phyloP scores from a whole-genome alignment of 176 grass and related monocot species.

The Eremochloa ophiuroides region DNA sequence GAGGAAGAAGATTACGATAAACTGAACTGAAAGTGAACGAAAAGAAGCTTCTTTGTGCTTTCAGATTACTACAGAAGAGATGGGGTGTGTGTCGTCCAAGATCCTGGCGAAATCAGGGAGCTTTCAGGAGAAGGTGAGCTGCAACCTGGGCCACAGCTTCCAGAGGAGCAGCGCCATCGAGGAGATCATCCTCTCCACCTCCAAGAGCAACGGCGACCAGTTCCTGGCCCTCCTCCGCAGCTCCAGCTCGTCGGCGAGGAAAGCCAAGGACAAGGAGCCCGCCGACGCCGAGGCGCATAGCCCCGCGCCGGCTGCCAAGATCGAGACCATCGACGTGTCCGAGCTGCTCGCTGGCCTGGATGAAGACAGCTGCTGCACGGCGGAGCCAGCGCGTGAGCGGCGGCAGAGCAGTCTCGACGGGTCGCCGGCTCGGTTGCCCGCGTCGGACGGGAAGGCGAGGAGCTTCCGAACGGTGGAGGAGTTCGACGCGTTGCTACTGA shows the following conservation, averaged over 20 bases:
- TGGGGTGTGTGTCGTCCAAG: constrained; percentile 86
- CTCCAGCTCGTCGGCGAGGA: constrained; percentile 13
- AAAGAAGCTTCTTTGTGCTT: not conserved
- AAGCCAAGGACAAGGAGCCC: too few relatives aligned
- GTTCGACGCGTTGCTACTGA: constrained; percentile 31
- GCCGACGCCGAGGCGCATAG: not conserved
- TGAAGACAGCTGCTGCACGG: constrained; percentile 8
- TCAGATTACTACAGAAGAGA: constrained; percentile 38
- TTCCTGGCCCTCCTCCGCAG: constrained; percentile 55
- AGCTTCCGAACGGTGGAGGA: constrained; percentile 76
- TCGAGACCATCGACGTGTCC: constrained; percentile 75
- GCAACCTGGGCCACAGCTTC: constrained; percentile 36
- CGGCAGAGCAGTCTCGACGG: too few relatives aligned
- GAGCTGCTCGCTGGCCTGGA: constrained; percentile 75
- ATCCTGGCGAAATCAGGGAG: constrained; percentile 61
- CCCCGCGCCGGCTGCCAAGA: not conserved
- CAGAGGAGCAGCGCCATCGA: constrained; percentile 57
- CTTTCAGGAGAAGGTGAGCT: constrained; percentile 46
- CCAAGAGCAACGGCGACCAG: constrained; percentile 57
- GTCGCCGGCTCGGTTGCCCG: too few relatives aligned
- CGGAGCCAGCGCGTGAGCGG: too few relatives aligned
- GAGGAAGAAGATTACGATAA: not conserved
- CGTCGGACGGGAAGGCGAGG: not conserved
- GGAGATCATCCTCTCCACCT: constrained; percentile 66
- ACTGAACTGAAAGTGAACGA: too few relatives aligned